Evolutionary conservation across 75 land plant genomes (phyloP).

Genomic region (Larix kaempferi): DNA sequence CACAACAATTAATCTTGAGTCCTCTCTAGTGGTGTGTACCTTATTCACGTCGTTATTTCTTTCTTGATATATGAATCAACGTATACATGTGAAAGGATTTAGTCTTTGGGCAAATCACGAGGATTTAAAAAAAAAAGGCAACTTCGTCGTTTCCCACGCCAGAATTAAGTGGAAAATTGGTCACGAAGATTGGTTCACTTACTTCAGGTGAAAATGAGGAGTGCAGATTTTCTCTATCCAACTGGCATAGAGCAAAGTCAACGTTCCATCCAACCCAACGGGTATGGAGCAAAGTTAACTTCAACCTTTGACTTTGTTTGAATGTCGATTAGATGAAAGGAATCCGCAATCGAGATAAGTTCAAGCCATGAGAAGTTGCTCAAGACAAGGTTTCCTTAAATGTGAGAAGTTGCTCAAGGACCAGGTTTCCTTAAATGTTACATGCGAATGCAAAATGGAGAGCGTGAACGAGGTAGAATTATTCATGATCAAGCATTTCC

Average conservation of each 20-base stretch:
- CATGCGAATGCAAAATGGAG: conserved; percentile 7
- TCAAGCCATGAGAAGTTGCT: no score
- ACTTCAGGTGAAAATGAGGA: conserved; percentile 13
- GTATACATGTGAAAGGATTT: not conserved
- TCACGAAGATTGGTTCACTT: conserved; percentile 37
- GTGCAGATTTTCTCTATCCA: no score
- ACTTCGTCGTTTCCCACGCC: conserved; percentile 57
- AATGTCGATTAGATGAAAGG: no score
- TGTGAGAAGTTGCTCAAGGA: not conserved
- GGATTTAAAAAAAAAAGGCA: conserved; percentile 89
- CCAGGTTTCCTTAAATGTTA: not conserved
- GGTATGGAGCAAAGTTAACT: no score
- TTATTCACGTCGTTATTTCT: no score
- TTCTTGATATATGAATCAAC: not conserved
- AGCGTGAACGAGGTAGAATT: conserved; percentile 12
- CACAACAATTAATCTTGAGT: no score
- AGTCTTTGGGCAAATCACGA: not conserved
- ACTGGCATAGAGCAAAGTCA: no score
- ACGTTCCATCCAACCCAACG: no score
- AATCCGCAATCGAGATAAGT: no score
- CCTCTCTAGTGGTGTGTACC: no score
- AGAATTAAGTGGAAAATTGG: conserved; percentile 37
- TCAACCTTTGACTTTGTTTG: no score
- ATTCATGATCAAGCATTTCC: conserved; percentile 51
- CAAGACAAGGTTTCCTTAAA: no score